phyloP scores from a whole-genome alignment of 78 protist genomes.

The Mastigamoeba balamuthi region DNA sequence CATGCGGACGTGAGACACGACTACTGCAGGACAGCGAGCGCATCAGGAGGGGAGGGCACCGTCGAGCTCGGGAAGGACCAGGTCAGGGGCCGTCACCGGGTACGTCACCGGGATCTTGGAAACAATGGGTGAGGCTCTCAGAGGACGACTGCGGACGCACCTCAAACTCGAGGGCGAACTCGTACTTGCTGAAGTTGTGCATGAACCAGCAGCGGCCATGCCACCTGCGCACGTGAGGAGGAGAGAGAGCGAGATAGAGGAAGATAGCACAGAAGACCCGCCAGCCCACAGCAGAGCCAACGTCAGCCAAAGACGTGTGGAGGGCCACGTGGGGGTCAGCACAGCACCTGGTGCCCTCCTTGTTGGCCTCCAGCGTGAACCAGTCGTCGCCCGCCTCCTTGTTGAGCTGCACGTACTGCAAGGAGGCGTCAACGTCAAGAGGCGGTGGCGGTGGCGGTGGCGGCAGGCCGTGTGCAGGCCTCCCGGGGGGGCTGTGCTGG shows the following conservation, averaged over 20 bases:
- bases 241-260: neutral
- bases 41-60: too few relatives aligned
- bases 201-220: conserved; percentile 74
- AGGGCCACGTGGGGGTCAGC: neutral
- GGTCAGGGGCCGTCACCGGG: conserved; percentile 82
- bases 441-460: neutral
- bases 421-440: neutral
- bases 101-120: conserved; percentile 81
- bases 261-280: neutral
- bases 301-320: neutral
- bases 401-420: conserved; percentile 61
- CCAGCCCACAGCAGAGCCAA: neutral
- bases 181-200: conserved; percentile 66
- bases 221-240: conserved; percentile 30
- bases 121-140: neutral
- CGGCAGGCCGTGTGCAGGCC: neutral
- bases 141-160: conserved; percentile 12
- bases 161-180: conserved; percentile 86
- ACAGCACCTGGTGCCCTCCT: conserved; percentile 55
- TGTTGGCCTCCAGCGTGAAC: conserved; percentile 77
- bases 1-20: too few relatives aligned
- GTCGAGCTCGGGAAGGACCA: conserved; percentile 90
- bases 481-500: neutral
- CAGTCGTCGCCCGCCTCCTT: conserved; percentile 80
- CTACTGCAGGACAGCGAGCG: too few relatives aligned